Evolutionary conservation across 768 basidiomycete species (phyloP).

Genomic region (Coprinopsis sp.): DNA sequence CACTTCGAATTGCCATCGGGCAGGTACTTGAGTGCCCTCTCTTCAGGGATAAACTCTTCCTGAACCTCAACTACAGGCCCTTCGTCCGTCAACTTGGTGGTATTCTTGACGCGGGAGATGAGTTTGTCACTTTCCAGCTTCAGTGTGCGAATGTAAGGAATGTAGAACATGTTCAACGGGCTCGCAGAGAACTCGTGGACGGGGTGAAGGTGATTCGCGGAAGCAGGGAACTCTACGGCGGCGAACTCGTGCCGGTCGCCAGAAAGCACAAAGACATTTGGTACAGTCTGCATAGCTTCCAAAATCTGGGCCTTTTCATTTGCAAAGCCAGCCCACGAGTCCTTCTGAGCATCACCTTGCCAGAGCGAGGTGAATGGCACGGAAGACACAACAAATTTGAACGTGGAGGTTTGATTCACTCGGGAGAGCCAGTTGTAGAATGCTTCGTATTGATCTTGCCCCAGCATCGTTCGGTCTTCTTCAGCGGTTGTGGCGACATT

Average conservation of each 20-base stretch:
- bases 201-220: slow-evolving; percentile 29
- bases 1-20: slow-evolving; percentile 66
- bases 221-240: slow-evolving; percentile 53
- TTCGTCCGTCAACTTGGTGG: slow-evolving; percentile 20
- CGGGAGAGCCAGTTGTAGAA: slow-evolving; percentile 59
- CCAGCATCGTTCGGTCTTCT: slow-evolving; percentile 59
- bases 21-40: slow-evolving; percentile 55
- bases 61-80: slow-evolving; percentile 17
- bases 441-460: slow-evolving; percentile 55
- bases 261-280: slow-evolving; percentile 65
- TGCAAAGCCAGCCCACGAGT: slow-evolving; percentile 67
- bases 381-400: slow-evolving; percentile 73
- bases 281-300: slow-evolving; percentile 54
- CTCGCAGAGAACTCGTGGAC: slow-evolving; percentile 66
- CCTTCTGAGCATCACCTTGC: slow-evolving; percentile 55
- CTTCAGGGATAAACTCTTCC: slow-evolving; percentile 42
- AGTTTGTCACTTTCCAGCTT: slow-evolving; percentile 37
- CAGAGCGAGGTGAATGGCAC: slow-evolving; percentile 75
- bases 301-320: slow-evolving; percentile 57
- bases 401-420: slow-evolving; percentile 66
- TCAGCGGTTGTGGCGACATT: slow-evolving; percentile 34
- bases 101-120: slow-evolving; percentile 31
- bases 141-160: slow-evolving; percentile 56
- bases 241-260: slow-evolving; percentile 83
- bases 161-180: slow-evolving; percentile 67